These are phyloP conservation scores for Phytophthora fragariae DNA, from an alignment of 352 stramenopile genomes.

Conservation along the genomic window DNA sequence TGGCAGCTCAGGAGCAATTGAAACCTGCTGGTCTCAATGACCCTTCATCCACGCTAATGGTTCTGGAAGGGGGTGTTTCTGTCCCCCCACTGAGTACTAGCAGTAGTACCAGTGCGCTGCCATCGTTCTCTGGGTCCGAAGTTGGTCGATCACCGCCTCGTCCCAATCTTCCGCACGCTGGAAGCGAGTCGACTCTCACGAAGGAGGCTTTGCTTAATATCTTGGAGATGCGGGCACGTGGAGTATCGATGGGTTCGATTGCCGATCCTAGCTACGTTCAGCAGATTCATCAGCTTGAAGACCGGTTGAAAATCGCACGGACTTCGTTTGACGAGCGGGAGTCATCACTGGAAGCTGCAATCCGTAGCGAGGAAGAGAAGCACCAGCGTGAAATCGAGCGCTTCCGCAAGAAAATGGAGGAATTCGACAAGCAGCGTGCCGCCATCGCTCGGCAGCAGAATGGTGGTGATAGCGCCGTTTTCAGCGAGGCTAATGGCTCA, in stretches of 20 bases:
- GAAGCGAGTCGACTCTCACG: conserved; percentile 53
- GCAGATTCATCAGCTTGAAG: conserved; percentile 72
- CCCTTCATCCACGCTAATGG: conserved; percentile 43
- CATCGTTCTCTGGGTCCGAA: conserved; percentile 36
- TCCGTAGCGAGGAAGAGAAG: conserved; percentile 83
- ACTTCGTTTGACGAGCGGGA: conserved; percentile 75
- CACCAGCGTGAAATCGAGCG: conserved; percentile 86
- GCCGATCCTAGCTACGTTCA: conserved; percentile 63
- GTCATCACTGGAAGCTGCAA: conserved; percentile 73
- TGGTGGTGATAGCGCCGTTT: conserved; percentile 43
- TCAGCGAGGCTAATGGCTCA: conserved; percentile 38
- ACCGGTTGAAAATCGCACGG: conserved; percentile 65
- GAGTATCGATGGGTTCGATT: conserved; percentile 68
- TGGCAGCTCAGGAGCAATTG: conserved; percentile 24
- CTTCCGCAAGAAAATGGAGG: conserved; percentile 85
- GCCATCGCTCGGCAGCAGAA: conserved; percentile 71
- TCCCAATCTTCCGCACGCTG: conserved; percentile 45
- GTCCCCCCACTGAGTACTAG: conserved; percentile 25
- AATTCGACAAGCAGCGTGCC: conserved; percentile 82
- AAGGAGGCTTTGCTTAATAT: conserved; percentile 54
- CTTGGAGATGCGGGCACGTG: conserved; percentile 57
- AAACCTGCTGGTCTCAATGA: conserved; percentile 36
- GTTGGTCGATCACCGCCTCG: conserved; percentile 42
- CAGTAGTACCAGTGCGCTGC: conserved; percentile 32
- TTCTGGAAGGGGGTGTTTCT: conserved; percentile 32